A percentile compares a stretch with the other conserved stretches of the same genome.
Conservation (phyloP, 768 basidiomycete species). For the Lactarius trivialis region DNA sequence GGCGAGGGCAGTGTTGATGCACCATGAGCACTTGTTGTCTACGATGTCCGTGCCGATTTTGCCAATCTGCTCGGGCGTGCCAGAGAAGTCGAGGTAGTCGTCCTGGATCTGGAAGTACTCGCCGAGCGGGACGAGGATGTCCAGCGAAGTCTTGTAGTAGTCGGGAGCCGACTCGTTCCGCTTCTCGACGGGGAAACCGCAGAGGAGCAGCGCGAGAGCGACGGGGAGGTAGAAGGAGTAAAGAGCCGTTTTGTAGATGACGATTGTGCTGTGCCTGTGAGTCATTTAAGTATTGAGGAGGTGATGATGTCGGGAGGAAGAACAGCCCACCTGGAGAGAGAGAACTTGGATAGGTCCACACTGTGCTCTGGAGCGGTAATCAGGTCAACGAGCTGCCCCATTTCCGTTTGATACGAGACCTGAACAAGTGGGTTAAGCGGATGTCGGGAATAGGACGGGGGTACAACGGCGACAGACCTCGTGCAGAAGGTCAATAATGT, state of each 20-base stretch:
- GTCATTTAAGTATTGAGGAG: neutral
- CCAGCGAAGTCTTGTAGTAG: conserved; percentile 66
- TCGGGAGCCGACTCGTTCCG: conserved; percentile 40
- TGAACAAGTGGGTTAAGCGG: conserved; percentile 19
- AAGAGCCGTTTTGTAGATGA: conserved; percentile 94
- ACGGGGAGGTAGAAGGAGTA: conserved; percentile 99
- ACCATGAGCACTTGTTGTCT: conserved; percentile 99
- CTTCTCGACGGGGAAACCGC: conserved; percentile 49
- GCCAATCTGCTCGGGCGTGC: conserved; percentile 84
- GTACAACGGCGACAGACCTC: conserved; percentile 43
- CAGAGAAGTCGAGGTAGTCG: conserved; percentile 92
- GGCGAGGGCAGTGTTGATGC: conserved; percentile 78
- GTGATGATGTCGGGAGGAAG: neutral
- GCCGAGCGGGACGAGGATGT: conserved; percentile 85
- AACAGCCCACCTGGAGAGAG: conserved; percentile 61
- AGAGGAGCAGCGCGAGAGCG: conserved; percentile 85
- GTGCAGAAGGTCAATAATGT: conserved; percentile 87
- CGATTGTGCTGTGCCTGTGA: conserved; percentile 79
- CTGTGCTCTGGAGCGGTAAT: conserved; percentile 90
- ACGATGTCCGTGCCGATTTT: conserved; percentile 98
- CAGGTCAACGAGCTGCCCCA: conserved; percentile 93
- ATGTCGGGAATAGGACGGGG: neutral
- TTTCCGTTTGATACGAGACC: conserved; percentile 83
- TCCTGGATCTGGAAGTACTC: conserved; percentile 99
- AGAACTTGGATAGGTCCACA: conserved; percentile 85